Base-by-base conservation (phyloP, 2,329 filamentous ascomycete genomes). In the Berkeleyomyces rouxiae region DNA sequence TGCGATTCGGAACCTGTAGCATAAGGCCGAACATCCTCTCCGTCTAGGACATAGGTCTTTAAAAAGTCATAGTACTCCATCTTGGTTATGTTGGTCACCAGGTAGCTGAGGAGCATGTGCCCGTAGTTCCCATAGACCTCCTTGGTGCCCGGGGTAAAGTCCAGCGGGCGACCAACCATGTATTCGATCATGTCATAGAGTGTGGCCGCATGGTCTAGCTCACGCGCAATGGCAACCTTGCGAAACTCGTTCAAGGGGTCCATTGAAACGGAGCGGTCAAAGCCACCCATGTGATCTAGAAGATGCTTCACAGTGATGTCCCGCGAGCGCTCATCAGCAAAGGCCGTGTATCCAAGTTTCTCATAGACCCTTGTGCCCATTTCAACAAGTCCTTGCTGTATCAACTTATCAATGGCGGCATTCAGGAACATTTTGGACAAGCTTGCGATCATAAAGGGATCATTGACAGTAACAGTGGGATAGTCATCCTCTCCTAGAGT, bases 21-120 rank as follows among this genome's bases (percentile, higher is more conserved):
- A 16, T 67, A 67, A 3, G 65, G 40, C 3, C 61, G 60, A 1
- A 67, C 66, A 10, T 66, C 61, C 31, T 63, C 61, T 10, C 58
- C 63, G n/a, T 53, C 53, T 31, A 66, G 31, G 40, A 67, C 47
- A 4, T 64, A 63, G 2, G 60, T 37, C 31, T 53, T 36, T 0
- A 65, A 61, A n/a, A 63, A 66, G 3, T 62, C 58, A 23, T 64
- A 58, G 37, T 64, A 67, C 1, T 61, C 61, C 2, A 51, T 57
- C 0, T 40, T 53, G 7, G 66, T 65, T 16, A 67, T 39, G 59
- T 67, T 63, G 44, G 44, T 49, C 2, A 67, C 59, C 46, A 67
- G 46, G 62, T 67, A 65, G 58, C 61, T 59, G 31, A 75, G 58
- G n/a, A 64, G 51, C 59, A 64, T 61, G 51, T 60, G 53, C 11